Evolutionary conservation across 2,329 filamentous ascomycete species (phyloP).

Genomic region (Alternaria novae-zelandiae): DNA sequence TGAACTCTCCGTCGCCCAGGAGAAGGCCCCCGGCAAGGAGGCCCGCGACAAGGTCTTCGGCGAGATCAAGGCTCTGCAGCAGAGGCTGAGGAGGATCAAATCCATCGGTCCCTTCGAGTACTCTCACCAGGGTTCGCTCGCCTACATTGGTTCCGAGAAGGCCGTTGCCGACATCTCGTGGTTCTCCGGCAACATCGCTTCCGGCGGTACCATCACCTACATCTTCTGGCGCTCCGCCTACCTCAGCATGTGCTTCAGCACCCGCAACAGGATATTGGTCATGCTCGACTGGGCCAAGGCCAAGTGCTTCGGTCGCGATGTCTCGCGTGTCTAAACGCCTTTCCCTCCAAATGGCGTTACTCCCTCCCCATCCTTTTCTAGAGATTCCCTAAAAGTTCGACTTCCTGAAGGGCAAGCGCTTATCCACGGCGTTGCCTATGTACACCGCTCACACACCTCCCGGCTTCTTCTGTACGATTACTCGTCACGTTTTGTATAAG

Average conservation of each 20-base stretch:
- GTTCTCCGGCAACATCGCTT: constrained; percentile 95
- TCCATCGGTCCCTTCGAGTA: constrained; percentile 98
- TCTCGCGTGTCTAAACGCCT: constrained; percentile 70
- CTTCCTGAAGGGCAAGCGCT: background rate
- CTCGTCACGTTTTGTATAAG: constrained; percentile 14
- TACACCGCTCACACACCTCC: background rate
- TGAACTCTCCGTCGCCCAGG: constrained; percentile 66
- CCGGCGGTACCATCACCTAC: constrained; percentile 92
- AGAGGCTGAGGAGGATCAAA: constrained; percentile 85
- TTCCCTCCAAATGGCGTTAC: background rate
- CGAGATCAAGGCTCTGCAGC: constrained; percentile 86
- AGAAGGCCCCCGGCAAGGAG: constrained; percentile 71
- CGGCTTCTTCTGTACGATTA: constrained; percentile 12
- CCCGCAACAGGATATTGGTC: constrained; percentile 92
- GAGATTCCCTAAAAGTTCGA: constrained; percentile 9
- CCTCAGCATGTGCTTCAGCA: constrained; percentile 99
- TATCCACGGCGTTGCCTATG: background rate
- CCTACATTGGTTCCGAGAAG: constrained; percentile 98
- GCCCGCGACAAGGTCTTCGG: constrained; percentile 65
- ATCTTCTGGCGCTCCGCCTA: constrained; percentile 99
- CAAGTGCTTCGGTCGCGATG: constrained; percentile 93
- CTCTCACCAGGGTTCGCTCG: constrained; percentile 94
- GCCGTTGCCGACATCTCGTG: constrained; percentile 96
- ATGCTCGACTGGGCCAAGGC: constrained; percentile 96
- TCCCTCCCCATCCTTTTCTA: background rate